A percentile compares a stretch with the other conserved stretches of the same genome.
Conservation (phyloP, 768 basidiomycete species). For the Hypsizygus marmoreus region DNA sequence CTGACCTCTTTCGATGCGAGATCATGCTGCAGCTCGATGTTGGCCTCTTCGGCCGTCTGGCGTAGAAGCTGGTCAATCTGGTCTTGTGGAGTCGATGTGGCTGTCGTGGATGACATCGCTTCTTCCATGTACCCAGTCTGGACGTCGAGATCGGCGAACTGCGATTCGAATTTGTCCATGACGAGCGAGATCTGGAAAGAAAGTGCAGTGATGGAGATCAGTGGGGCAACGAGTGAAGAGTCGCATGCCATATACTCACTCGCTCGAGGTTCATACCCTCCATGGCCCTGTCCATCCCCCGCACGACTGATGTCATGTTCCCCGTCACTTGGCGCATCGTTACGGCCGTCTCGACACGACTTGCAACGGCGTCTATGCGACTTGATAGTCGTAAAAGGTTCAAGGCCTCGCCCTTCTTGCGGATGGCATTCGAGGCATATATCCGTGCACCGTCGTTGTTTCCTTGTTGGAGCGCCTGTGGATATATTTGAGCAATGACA, state of each 20-base stretch:
- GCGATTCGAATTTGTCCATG: constrained; percentile 98
- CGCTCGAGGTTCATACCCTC: constrained; percentile 98
- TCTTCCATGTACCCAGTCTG: constrained; percentile 99
- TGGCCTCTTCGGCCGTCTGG: constrained; percentile 95
- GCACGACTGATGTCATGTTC: constrained; percentile 94
- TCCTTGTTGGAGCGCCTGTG: constrained; percentile 91
- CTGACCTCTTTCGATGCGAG: constrained; percentile 66
- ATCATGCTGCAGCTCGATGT: constrained; percentile 93
- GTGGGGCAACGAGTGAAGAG: too few species aligned
- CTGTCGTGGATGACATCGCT: constrained; percentile 91
- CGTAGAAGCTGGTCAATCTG: constrained; percentile 91
- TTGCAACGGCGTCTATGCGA: constrained; percentile 95
- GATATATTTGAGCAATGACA: not conserved
- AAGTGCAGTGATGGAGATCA: not conserved
- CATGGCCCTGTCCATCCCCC: constrained; percentile 99
- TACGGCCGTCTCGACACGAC: constrained; percentile 95
- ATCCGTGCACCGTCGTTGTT: constrained; percentile 97
- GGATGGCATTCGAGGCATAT: constrained; percentile 97
- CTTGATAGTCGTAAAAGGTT: constrained; percentile 90
- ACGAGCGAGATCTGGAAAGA: constrained; percentile 84
- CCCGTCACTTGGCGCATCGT: constrained; percentile 97
- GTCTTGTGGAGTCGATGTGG: constrained; percentile 92
- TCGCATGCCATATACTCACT: constrained; percentile 48
- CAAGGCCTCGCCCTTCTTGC: constrained; percentile 94
- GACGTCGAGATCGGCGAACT: constrained; percentile 96